Base-by-base conservation (phyloP, 2,329 filamentous ascomycete species). In the Fusarium sp. region DNA sequence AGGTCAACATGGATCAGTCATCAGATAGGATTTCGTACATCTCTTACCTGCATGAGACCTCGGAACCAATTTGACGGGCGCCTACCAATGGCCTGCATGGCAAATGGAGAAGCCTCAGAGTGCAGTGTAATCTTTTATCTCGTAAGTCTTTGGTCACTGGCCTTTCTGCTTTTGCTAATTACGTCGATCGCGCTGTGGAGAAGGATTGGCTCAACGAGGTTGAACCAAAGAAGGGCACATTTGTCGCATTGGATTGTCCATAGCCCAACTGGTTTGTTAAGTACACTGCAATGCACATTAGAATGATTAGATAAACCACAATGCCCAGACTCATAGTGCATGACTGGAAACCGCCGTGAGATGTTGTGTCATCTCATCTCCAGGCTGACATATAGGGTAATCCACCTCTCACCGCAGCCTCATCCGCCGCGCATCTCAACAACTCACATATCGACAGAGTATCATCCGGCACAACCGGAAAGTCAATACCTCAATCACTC, bases 361-460 rank as follows among this genome's bases (percentile, higher is more conserved):
- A 4, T 7, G 24, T 14, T 39, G 35, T 54, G 24, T 12, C 18
- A 39, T 28, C 35, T 22, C 39, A 18, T 6, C 18, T 14, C n/a
- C 13, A 28, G 33, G 9, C 26, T 26, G 38, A 18, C 17, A 15
- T 69, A 55, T 47, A 69, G 63, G 66, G 66, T 69, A 69, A 39
- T 24, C 26, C 18, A 26, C 22, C 6, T 26, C 44, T 47, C 33
- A 47, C 35, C 45, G 3, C 31, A 44, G 26, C n/a, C 31, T 57
- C n/a, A 14, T 31, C 42, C 38, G 22, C 42, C 38, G 22, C 54
- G 15, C 67, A 47, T 13, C 18, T 39, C 63, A 28, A 47, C 59
- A 61, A n/a, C 20, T 28, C 62, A 63, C 20, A 38, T 24, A 24
- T 33, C 54, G 41, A 51, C 20, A 39, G 35, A 39, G 51, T 39